Evolutionary conservation across 805 yeast species (phyloP), one percentile per base, ranked within the genome.

Genomic region (Candida andamanensis): DNA sequence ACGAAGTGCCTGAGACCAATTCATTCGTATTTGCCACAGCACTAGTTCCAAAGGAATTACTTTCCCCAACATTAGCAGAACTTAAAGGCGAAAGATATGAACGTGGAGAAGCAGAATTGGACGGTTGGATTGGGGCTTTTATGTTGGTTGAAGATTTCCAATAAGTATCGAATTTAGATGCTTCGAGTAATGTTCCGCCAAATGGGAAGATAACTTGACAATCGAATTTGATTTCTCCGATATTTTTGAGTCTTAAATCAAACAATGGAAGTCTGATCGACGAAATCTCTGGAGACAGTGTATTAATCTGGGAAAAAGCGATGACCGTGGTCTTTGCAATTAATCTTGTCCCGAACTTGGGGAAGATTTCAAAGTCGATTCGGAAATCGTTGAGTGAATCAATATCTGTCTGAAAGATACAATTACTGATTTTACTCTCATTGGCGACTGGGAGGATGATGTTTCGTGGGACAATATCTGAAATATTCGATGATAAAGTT

Each of bases 141-240:
- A 57, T 57, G 27, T 80, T 73, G 0, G 96, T 84, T 1, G 95
- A 63, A 1, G 69, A 80, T 57, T 89, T 92, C 98, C 98, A 90
- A 58, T 90, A 90, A 0, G 97, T 90, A 50, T 89, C 97, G 52
- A 84, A 87, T 60, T 86, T 85, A 8, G 95, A 80, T 26, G 94
- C 82, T 55, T 89, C 97, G 37, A 90, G 62, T 4, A 95, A 81
- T 0, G 60, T 62, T 5, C 96, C 97, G 5, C 79, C 68, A 52
- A 81, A 92, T n/a, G 98, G 97, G 53, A 79, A 78, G 30, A 90
- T 85, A 3, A 90, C 74, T 47, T 85, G 89, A 58, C 78, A 86
- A 40, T 76, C 74, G 56, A 89, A 83, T 22, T 71, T 70, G 26
- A 90, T 58, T 37, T 80, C 82, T 10, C 98, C 98, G 38, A 89